Conservation (phyloP, 1,139 yeast genomes). For the Yamadazyma friedrichii region DNA sequence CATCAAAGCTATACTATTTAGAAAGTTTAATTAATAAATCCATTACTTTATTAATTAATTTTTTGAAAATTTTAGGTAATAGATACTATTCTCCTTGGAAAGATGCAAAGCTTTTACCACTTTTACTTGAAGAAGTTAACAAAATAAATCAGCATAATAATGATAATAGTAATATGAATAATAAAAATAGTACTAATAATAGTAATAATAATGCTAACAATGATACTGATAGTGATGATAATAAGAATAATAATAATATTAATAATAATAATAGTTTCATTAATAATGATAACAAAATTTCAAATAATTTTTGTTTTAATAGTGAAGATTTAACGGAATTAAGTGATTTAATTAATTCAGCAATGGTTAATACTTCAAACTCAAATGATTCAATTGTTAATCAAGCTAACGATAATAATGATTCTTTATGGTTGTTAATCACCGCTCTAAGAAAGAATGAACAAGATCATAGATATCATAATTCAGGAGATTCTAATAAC, state of each 20-base stretch:
- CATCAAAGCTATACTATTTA: constrained; percentile 3
- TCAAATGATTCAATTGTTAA: not conserved
- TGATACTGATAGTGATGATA: no score
- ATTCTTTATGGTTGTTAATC: constrained; percentile 12
- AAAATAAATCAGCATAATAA: no score
- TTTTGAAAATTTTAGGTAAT: constrained; percentile 11
- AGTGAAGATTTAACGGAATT: constrained; percentile 6
- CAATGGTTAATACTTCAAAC: constrained; percentile 1
- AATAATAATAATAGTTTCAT: not conserved
- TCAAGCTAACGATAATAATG: constrained; percentile 7
- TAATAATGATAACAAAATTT: not conserved
- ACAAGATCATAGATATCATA: not conserved
- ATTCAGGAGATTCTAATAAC: not conserved
- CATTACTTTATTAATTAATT: constrained; percentile 4
- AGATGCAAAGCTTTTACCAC: constrained; percentile 8
- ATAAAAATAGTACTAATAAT: not conserved
- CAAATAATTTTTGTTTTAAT: constrained; percentile 2
- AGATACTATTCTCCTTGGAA: constrained; percentile 14
- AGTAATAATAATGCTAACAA: no score
- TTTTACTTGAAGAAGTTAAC: constrained; percentile 8
- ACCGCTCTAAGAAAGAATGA: constrained; percentile 11
- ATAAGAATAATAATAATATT: no score
- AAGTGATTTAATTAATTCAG: not conserved
- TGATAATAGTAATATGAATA: no score
- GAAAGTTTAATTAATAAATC: constrained; percentile 6